Conservation (phyloP, 192 early-diverging fungal genomes). For the Mortierella alpina region DNA sequence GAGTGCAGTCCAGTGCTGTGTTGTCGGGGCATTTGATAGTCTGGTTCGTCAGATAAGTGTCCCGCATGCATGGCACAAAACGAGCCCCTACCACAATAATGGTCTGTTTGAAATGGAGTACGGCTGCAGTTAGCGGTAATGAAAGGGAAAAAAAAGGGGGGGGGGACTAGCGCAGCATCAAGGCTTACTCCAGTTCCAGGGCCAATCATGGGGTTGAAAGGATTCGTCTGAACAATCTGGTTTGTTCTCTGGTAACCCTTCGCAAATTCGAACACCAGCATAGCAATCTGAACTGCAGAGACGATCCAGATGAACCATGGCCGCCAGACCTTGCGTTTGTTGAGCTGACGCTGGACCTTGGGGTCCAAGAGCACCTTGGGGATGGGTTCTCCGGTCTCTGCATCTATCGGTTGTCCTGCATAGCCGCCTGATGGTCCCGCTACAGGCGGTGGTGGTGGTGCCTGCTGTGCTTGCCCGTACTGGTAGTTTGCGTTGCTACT, state of each 20-base stretch:
- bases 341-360: slow-evolving; percentile 44
- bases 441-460: slow-evolving; percentile 4
- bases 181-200: slow-evolving; percentile 67
- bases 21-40: slow-evolving; percentile 55
- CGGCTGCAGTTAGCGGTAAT: neutral
- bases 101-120: slow-evolving; percentile 46
- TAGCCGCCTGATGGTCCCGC: neutral
- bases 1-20: slow-evolving; percentile 52
- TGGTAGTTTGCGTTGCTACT: neutral
- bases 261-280: slow-evolving; percentile 63
- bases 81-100: slow-evolving; percentile 80
- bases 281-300: slow-evolving; percentile 54
- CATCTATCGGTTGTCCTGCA: neutral
- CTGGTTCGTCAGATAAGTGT: slow-evolving; percentile 35
- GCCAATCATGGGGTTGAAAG: slow-evolving; percentile 88
- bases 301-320: slow-evolving; percentile 62
- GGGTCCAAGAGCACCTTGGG: slow-evolving; percentile 53
- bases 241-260: slow-evolving; percentile 71
- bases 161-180: neutral
- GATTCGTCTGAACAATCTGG: slow-evolving; percentile 67
- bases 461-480: slow-evolving; percentile 3
- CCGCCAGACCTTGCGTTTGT: slow-evolving; percentile 27
- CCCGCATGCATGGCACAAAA: slow-evolving; percentile 84
- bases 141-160: neutral
- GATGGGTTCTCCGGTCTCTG: slow-evolving; percentile 15